phyloP scores from a whole-genome alignment of 2,329 filamentous ascomycete species.

The Colletotrichum theobromicola region DNA sequence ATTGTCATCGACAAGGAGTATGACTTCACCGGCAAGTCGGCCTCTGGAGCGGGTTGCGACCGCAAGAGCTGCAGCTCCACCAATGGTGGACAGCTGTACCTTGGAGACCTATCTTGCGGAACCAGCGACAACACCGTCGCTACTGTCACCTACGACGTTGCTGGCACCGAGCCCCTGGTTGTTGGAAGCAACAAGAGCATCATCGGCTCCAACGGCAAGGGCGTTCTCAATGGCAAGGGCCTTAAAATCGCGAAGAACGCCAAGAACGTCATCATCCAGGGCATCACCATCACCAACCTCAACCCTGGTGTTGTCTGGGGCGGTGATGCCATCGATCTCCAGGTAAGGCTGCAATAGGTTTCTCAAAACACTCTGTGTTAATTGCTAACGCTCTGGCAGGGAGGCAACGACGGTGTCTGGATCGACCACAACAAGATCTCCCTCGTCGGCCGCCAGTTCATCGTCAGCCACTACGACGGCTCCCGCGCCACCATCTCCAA shows the following conservation, averaged over 20 bases:
- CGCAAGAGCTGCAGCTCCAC: constrained; percentile 23
- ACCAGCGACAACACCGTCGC: constrained; percentile 23
- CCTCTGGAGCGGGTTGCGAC: constrained; percentile 29
- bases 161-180: constrained; percentile 25
- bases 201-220: constrained; percentile 27
- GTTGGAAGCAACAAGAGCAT: constrained; percentile 35
- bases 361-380: not conserved
- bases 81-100: constrained; percentile 30
- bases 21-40: constrained; percentile 29
- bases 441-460: constrained; percentile 44
- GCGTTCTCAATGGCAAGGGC: constrained; percentile 40
- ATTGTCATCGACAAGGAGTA: constrained; percentile 30
- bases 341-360: not conserved
- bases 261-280: constrained; percentile 57
- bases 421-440: constrained; percentile 43
- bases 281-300: constrained; percentile 50
- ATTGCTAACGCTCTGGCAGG: constrained; percentile 21
- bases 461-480: constrained; percentile 38
- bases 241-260: constrained; percentile 46
- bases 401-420: constrained; percentile 35
- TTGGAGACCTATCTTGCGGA: constrained; percentile 10
- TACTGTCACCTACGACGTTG: constrained; percentile 32
- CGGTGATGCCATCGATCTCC: constrained; percentile 34
- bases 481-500: constrained; percentile 41
- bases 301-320: constrained; percentile 46